Evolutionary conservation across 176 grass and related monocot genomes (phyloP).

Genomic region (Triticum dicoccoides): DNA sequence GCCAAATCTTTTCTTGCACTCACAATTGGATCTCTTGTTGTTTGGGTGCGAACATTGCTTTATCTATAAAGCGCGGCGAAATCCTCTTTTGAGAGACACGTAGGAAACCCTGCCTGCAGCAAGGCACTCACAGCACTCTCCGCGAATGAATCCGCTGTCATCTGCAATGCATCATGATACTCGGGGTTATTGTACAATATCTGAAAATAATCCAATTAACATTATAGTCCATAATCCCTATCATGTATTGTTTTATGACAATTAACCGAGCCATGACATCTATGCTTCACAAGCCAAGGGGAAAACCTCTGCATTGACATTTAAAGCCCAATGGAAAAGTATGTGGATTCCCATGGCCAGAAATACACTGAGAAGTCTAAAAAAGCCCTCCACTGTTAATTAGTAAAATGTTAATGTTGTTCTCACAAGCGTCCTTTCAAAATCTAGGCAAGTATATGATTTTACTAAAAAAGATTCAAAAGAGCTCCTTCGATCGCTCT

Average conservation of each 20-base stretch:
- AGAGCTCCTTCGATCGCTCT: background rate
- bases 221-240: background rate
- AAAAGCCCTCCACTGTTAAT: background rate
- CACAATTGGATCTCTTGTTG: too few species aligned
- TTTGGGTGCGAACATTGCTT: too few species aligned
- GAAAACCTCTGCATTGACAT: background rate
- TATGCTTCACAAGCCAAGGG: background rate
- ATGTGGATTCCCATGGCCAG: background rate
- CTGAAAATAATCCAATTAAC: background rate
- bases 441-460: background rate
- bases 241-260: background rate
- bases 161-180: constrained; percentile 56
- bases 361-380: background rate
- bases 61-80: too few species aligned
- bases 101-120: constrained; percentile 82
- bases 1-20: too few species aligned
- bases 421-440: background rate
- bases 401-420: background rate
- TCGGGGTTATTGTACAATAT: constrained; percentile 17
- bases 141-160: constrained; percentile 70
- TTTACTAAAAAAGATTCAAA: background rate
- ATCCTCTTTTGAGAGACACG: constrained; percentile 15
- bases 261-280: background rate
- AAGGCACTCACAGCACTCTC: constrained; percentile 73
- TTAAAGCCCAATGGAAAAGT: background rate